Percentiles rank a stretch among this genome's conserved stretches.
Evolutionary conservation across 352 stramenopile species (phyloP).

Genomic region (Globisporangium nodosum): DNA sequence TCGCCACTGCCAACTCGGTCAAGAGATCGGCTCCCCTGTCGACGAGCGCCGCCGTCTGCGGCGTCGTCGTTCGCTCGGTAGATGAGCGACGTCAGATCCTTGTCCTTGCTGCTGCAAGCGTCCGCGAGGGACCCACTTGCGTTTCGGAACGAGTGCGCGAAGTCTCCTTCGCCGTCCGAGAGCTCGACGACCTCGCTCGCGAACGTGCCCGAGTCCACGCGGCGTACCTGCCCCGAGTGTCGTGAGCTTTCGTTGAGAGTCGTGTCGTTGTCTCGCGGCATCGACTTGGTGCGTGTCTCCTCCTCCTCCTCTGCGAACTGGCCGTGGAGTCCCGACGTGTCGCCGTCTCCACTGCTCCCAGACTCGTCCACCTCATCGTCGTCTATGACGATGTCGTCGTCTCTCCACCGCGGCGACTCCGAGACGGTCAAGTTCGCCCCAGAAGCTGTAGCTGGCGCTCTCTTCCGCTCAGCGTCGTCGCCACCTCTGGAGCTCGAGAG

Average conservation of each 20-base stretch:
- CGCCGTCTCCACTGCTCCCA: background rate
- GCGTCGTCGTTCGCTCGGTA: slow-evolving; percentile 18
- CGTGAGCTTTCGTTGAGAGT: background rate
- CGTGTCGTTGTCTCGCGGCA: background rate
- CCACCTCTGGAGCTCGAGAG: background rate
- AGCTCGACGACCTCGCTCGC: slow-evolving; percentile 22
- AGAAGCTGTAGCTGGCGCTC: background rate
- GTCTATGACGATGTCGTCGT: slow-evolving; percentile 26
- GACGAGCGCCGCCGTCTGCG: background rate
- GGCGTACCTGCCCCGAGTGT: background rate
- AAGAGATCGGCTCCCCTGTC: background rate
- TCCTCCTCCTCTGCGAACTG: background rate
- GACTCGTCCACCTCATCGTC: slow-evolving; percentile 12
- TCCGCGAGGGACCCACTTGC: background rate
- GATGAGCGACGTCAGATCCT: slow-evolving; percentile 29
- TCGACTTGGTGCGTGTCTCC: background rate
- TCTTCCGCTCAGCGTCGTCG: slow-evolving; percentile 4
- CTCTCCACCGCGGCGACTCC: slow-evolving; percentile 22
- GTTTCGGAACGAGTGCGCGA: background rate
- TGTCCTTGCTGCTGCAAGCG: slow-evolving; percentile 7
- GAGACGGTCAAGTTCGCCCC: slow-evolving; percentile 3
- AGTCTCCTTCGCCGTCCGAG: slow-evolving; percentile 8
- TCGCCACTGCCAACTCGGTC: background rate
- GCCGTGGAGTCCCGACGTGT: background rate
- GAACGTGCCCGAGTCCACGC: slow-evolving; percentile 11